A percentile compares a stretch with the other conserved stretches of the same genome.
Evolutionary conservation across 129 eudicot genomes (phyloP).

Genomic region (Calendula officinalis): DNA sequence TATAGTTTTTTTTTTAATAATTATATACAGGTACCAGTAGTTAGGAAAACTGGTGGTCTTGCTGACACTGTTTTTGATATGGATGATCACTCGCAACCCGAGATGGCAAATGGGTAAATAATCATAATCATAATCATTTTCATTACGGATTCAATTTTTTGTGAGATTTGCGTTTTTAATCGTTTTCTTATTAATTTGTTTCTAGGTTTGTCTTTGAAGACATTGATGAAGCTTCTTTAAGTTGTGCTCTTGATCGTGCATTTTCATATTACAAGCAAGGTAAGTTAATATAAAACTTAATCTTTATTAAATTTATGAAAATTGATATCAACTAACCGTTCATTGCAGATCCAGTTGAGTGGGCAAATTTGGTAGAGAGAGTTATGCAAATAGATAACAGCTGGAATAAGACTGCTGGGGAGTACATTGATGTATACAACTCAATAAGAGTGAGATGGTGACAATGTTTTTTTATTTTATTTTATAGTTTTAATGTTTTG

Average conservation of each 20-base stretch:
- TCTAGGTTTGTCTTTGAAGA: constrained; percentile 82
- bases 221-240: constrained; percentile 72
- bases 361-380: constrained; percentile 49
- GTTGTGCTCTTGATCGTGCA: constrained; percentile 60
- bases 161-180: not conserved
- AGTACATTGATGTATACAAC: constrained; percentile 63
- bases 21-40: constrained; percentile 35
- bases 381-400: constrained; percentile 71
- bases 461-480: not conserved
- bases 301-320: not conserved
- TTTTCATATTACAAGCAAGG: constrained; percentile 56
- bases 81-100: constrained; percentile 52
- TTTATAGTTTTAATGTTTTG: no score
- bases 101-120: constrained; percentile 53
- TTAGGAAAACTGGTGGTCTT: constrained; percentile 88
- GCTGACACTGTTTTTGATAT: constrained; percentile 90
- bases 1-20: not conserved
- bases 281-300: constrained; percentile 32
- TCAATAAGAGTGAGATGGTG: constrained; percentile 48
- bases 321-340: not conserved
- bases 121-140: constrained; percentile 14
- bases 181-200: constrained; percentile 3
- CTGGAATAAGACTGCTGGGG: constrained; percentile 79
- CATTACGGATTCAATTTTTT: not conserved
- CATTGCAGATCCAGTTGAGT: constrained; percentile 67